Evolutionary conservation across 208 protist species (phyloP).

Genomic region (Histomonas meleagridis): DNA sequence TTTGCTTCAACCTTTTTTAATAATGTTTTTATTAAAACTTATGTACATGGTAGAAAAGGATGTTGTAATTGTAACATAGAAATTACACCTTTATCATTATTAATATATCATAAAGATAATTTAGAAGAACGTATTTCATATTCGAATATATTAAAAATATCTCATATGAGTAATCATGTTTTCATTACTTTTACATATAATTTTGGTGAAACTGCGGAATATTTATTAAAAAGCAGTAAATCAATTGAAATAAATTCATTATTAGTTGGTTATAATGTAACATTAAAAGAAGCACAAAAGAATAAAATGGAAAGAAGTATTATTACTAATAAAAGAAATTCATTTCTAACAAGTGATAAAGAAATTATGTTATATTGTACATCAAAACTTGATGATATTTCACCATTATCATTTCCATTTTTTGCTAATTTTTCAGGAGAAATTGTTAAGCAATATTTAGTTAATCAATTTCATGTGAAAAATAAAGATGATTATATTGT

Average conservation of each 20-base stretch:
- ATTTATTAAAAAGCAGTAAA: not conserved
- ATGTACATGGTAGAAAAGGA: no score
- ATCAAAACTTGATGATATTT: no score
- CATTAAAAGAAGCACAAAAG: not conserved
- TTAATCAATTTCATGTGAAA: not conserved
- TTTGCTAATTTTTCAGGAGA: not conserved
- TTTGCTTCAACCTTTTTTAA: no score
- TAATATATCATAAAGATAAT: not conserved
- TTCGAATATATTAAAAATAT: not conserved
- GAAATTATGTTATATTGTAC: not conserved
- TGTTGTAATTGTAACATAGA: no score
- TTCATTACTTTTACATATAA: not conserved
- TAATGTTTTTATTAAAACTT: no score
- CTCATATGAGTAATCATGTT: not conserved
- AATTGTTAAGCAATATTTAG: not conserved
- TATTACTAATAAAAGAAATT: not conserved
- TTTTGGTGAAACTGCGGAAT: not conserved
- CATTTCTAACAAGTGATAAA: not conserved
- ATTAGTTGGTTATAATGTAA: not conserved
- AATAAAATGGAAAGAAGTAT: not conserved
- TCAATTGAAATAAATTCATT: not conserved
- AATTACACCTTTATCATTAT: not conserved
- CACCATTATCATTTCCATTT: not conserved
- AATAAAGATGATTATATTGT: not conserved
- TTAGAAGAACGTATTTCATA: not conserved